Evolutionary conservation across 1,284 basidiomycete genomes (phyloP).

Genomic region (Boletus semigastroideus): DNA sequence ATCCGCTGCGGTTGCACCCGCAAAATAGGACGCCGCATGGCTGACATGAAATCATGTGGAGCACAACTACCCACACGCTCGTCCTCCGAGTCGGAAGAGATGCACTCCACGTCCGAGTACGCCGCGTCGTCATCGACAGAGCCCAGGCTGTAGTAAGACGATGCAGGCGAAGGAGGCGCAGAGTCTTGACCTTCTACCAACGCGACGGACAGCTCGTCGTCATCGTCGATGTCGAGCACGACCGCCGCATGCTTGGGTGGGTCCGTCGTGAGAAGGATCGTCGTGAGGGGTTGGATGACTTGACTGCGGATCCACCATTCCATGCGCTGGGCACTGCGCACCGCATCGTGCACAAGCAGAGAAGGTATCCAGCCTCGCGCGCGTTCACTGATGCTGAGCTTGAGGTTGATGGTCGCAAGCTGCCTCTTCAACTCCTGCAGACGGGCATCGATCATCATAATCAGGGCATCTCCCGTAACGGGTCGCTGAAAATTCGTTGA

Average conservation of each 20-base stretch:
- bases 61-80: not conserved
- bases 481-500: not conserved
- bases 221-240: not conserved
- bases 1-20: not conserved
- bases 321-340: not conserved
- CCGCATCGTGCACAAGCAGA: not conserved
- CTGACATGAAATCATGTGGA: not conserved
- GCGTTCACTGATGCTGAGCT: not conserved
- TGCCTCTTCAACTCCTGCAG: not conserved
- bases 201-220: not conserved
- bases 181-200: not conserved
- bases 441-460: not conserved
- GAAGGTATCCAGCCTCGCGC: not conserved
- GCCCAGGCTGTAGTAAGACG: not conserved
- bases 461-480: not conserved
- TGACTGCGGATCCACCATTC: not conserved
- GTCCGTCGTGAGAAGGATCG: not conserved
- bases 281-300: not conserved
- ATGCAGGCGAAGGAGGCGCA: not conserved
- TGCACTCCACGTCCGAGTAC: not conserved
- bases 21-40: not conserved
- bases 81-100: not conserved
- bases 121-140: not conserved
- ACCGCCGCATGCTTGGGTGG: not conserved
- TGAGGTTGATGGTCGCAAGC: not conserved